These are phyloP conservation scores for Phoma sp. DNA, from an alignment of 2,329 filamentous ascomycete species.

Conservation along the genomic window DNA sequence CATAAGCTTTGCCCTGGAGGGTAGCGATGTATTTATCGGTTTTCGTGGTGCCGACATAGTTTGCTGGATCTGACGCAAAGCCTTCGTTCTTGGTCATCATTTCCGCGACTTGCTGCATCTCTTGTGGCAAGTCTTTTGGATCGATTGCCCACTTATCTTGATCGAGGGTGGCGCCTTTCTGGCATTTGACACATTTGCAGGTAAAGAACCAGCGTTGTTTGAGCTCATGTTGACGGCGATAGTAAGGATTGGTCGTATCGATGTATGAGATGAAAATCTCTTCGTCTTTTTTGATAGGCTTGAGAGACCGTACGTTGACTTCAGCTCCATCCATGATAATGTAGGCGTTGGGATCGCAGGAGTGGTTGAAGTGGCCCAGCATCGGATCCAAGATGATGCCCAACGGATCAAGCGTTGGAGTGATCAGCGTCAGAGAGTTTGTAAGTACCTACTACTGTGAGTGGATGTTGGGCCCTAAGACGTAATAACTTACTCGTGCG, in stretches of 20 bases:
- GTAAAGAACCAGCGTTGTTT: slow-evolving; percentile 63
- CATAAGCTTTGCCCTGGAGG: slow-evolving; percentile 36
- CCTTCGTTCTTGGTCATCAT: slow-evolving; percentile 22
- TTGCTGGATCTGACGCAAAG: slow-evolving; percentile 27
- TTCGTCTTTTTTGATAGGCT: slow-evolving; percentile 59
- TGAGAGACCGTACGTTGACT: slow-evolving; percentile 59
- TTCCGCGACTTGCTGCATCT: slow-evolving; percentile 32
- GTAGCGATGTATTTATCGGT: slow-evolving; percentile 37
- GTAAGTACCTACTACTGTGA: slow-evolving; percentile 54
- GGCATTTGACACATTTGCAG: slow-evolving; percentile 63
- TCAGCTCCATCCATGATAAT: slow-evolving; percentile 63
- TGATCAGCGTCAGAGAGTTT: slow-evolving; percentile 65
- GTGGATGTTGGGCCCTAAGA: background rate
- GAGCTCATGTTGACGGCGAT: slow-evolving; percentile 60
- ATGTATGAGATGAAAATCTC: slow-evolving; percentile 69
- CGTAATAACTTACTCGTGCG: slow-evolving; percentile 47
- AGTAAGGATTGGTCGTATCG: slow-evolving; percentile 60
- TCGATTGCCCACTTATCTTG: slow-evolving; percentile 53
- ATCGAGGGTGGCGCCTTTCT: slow-evolving; percentile 38
- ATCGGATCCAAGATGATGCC: slow-evolving; percentile 65
- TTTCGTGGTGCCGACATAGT: slow-evolving; percentile 32
- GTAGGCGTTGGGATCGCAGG: slow-evolving; percentile 65
- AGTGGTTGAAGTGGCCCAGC: slow-evolving; percentile 65
- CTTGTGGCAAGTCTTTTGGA: slow-evolving; percentile 34
- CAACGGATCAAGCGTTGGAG: slow-evolving; percentile 61